A percentile compares a stretch with the other conserved stretches of the same genome.
These are phyloP conservation scores for Cyclostephanos tholiformis DNA, from an alignment of 108 stramenopile genomes.

Conservation along the genomic window DNA sequence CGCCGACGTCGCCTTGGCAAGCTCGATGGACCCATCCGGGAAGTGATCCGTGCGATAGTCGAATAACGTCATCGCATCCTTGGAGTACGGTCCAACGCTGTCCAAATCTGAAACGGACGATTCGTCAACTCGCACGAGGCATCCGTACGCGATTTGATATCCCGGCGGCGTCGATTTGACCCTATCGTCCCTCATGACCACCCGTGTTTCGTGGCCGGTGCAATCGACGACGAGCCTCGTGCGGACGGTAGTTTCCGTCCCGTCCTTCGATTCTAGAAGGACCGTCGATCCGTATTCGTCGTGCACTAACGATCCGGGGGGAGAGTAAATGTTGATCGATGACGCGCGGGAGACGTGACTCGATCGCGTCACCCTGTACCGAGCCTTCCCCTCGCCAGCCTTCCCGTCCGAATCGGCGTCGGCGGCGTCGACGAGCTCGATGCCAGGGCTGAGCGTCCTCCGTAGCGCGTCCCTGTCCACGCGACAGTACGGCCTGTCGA, in stretches of 20 bases:
- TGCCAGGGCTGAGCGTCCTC: constrained; percentile 51
- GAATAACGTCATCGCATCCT: constrained; percentile 95
- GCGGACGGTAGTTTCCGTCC: constrained; percentile 55
- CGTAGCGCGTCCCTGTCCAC: constrained; percentile 76
- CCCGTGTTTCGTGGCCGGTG: constrained; percentile 89
- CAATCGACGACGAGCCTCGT: constrained; percentile 89
- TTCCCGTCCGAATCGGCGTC: background rate
- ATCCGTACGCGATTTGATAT: constrained; percentile 96
- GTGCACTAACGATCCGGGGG: constrained; percentile 66
- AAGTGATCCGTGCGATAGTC: constrained; percentile 96
- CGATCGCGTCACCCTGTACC: constrained; percentile 60
- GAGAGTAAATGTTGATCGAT: constrained; percentile 77
- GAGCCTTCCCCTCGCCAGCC: constrained; percentile 25
- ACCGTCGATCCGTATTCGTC: constrained; percentile 70
- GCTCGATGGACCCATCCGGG: constrained; percentile 39
- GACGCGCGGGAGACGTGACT: constrained; percentile 76
- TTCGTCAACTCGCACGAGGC: constrained; percentile 77
- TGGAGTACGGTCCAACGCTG: constrained; percentile 86
- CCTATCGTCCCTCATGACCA: constrained; percentile 79
- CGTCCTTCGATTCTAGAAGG: constrained; percentile 54
- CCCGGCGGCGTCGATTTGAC: constrained; percentile 64
- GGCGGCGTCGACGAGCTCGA: constrained; percentile 18
- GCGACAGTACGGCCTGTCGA: constrained; percentile 85
- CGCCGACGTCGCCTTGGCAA: constrained; percentile 52
- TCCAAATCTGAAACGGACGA: constrained; percentile 47